A percentile compares a stretch with the other conserved stretches of the same genome.
Evolutionary conservation across 768 basidiomycete genomes (phyloP).

Genomic region (Termitomyces sp.): DNA sequence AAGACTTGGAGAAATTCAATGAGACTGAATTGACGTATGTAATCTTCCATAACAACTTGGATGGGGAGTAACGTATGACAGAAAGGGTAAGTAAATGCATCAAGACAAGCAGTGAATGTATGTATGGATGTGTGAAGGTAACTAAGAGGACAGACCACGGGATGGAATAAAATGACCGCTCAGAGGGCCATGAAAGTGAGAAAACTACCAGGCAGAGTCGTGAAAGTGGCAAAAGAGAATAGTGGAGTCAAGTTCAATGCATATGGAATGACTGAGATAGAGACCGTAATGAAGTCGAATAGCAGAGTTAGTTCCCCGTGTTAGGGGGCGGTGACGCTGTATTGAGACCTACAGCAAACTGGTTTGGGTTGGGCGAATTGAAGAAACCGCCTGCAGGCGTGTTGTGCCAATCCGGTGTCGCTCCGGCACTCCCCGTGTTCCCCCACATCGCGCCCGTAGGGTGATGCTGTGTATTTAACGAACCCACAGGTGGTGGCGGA

Average conservation of each 20-base stretch:
- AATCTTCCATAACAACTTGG: constrained; percentile 14
- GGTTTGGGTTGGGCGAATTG: constrained; percentile 22
- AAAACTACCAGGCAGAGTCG: background rate
- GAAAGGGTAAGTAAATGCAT: constrained; percentile 13
- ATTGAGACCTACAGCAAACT: constrained; percentile 40
- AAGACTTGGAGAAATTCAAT: background rate
- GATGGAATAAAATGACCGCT: background rate
- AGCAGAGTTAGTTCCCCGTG: constrained; percentile 22
- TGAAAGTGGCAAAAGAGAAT: background rate
- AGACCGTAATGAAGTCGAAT: constrained; percentile 1
- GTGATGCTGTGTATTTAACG: constrained; percentile 18
- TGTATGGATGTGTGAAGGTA: background rate
- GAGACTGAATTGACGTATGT: constrained; percentile 11
- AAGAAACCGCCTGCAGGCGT: constrained; percentile 41
- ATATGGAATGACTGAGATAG: background rate
- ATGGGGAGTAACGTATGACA: constrained; percentile 8
- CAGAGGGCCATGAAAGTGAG: background rate
- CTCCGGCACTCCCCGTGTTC: constrained; percentile 20
- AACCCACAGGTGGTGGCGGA: constrained; percentile 25
- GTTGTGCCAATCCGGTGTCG: constrained; percentile 39
- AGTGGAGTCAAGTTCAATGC: constrained; percentile 1
- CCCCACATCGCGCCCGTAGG: constrained; percentile 35
- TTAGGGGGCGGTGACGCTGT: constrained; percentile 46
- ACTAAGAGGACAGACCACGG: background rate
- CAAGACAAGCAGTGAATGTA: constrained; percentile 9